phyloP scores from a whole-genome alignment of 2,329 filamentous ascomycete species.

The Colletotrichum destructivum region DNA sequence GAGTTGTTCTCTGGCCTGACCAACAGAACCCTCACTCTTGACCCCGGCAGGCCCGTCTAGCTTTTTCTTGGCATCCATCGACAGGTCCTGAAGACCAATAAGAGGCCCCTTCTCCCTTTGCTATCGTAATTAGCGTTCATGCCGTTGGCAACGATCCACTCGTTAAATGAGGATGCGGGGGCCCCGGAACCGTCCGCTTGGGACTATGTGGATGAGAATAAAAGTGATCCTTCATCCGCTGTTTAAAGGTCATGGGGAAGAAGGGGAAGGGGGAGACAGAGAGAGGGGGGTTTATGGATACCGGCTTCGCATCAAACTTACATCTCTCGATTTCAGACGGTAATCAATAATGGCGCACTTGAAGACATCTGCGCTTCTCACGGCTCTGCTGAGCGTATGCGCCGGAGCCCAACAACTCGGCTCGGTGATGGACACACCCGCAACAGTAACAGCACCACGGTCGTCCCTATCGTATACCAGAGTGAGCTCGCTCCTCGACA shows the following conservation, averaged over 20 bases:
- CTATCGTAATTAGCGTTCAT: conserved; percentile 17
- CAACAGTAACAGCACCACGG: background rate
- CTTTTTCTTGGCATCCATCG: conserved; percentile 5
- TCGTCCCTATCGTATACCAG: conserved; percentile 22
- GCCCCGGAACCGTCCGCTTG: conserved; percentile 35
- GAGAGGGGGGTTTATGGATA: too few relatives aligned
- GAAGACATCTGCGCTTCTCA: background rate
- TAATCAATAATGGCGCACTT: conserved; percentile 2
- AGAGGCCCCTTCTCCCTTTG: background rate
- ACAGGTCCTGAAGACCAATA: conserved; percentile 16
- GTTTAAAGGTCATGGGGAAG: background rate
- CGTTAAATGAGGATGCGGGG: conserved; percentile 29
- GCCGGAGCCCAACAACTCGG: conserved; percentile 17
- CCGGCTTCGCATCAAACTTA: background rate
- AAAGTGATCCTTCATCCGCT: background rate
- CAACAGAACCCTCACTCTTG: background rate
- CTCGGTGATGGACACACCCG: background rate
- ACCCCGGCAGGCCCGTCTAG: conserved; percentile 1
- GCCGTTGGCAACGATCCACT: conserved; percentile 28
- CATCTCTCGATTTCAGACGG: background rate
- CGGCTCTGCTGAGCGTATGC: background rate
- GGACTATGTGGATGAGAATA: background rate
- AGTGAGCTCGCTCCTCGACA: conserved; percentile 38
- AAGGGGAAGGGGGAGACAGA: too few relatives aligned
- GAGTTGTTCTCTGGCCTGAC: too few relatives aligned